Evolutionary conservation across 352 stramenopile species (phyloP).

Genomic region (Peronospora farinosa): DNA sequence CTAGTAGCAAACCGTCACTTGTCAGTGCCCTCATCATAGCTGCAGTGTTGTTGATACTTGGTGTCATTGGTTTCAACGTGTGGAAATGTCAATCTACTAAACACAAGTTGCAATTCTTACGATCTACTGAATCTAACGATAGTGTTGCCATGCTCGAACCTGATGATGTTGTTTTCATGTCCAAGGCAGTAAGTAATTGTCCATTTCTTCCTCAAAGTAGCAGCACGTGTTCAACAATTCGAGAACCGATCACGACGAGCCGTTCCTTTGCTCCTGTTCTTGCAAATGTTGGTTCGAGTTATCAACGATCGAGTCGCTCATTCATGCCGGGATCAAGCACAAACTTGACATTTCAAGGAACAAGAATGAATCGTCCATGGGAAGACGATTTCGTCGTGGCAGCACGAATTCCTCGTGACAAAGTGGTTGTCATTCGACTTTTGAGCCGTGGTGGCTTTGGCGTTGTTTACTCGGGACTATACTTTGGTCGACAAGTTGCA

Average conservation of each 20-base stretch:
- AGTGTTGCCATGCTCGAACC: slow-evolving; percentile 30
- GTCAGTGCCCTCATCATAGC: slow-evolving; percentile 6
- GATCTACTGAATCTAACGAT: slow-evolving; percentile 13
- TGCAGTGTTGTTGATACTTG: slow-evolving; percentile 12
- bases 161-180: slow-evolving; percentile 22
- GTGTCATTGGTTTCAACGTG: slow-evolving; percentile 8
- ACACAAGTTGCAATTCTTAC: slow-evolving; percentile 4
- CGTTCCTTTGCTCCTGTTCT: slow-evolving; percentile 18
- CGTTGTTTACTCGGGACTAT: slow-evolving; percentile 39
- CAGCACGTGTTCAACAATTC: slow-evolving; percentile 22
- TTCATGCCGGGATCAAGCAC: slow-evolving; percentile 13
- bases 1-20: not conserved
- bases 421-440: slow-evolving; percentile 26
- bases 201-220: slow-evolving; percentile 22
- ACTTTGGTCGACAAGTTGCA: slow-evolving; percentile 30
- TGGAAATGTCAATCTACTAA: slow-evolving; percentile 22
- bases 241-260: slow-evolving; percentile 15
- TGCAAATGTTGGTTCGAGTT: slow-evolving; percentile 18
- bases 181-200: slow-evolving; percentile 15
- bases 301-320: slow-evolving; percentile 10
- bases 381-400: slow-evolving; percentile 40
- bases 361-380: slow-evolving; percentile 19
- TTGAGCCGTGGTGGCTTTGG: slow-evolving; percentile 41
- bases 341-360: slow-evolving; percentile 8
- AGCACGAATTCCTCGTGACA: slow-evolving; percentile 36